Evolutionary conservation across 2,329 filamentous ascomycete genomes (phyloP).

Genomic region (Mycosphaerella arachidis): DNA sequence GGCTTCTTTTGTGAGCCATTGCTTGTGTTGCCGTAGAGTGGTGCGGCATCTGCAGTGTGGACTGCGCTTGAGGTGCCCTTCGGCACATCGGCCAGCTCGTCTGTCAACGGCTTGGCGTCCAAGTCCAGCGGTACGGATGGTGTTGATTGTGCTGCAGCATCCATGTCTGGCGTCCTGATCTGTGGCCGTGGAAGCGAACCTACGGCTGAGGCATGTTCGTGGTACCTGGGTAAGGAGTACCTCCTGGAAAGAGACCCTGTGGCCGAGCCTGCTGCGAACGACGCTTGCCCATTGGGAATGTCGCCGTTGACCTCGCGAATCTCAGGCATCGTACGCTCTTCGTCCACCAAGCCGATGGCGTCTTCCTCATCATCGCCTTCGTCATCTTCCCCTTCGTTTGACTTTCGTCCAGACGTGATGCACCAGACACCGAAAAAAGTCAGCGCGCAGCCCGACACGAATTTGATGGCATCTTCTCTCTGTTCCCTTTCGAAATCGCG

Average conservation of each 20-base stretch:
- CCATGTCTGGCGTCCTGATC: slow-evolving; percentile 6
- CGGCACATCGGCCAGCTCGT: slow-evolving; percentile 11
- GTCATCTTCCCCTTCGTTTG: slow-evolving; percentile 54
- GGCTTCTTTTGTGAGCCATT: slow-evolving; percentile 23
- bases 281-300: slow-evolving; percentile 9
- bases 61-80: slow-evolving; percentile 29
- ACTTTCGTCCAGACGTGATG: slow-evolving; percentile 76
- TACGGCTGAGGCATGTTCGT: slow-evolving; percentile 1
- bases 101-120: slow-evolving; percentile 9
- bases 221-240: slow-evolving; percentile 13
- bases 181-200: slow-evolving; percentile 6
- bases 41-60: slow-evolving; percentile 25
- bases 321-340: slow-evolving; percentile 31
- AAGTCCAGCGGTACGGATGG: slow-evolving; percentile 7
- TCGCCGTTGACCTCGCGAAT: slow-evolving; percentile 22
- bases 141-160: slow-evolving; percentile 1
- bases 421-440: slow-evolving; percentile 97
- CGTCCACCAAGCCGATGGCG: slow-evolving; percentile 39
- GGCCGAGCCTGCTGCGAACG: slow-evolving; percentile 1
- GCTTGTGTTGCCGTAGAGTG: slow-evolving; percentile 13
- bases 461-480: slow-evolving; percentile 69
- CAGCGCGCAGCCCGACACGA: slow-evolving; percentile 81
- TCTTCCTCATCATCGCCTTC: slow-evolving; percentile 36
- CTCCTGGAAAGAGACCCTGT: slow-evolving; percentile 11
- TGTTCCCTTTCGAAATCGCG: slow-evolving; percentile 88